Evolutionary conservation across 2,329 filamentous ascomycete genomes (phyloP), one percentile per base, ranked within the genome.

Genomic region (Aspergillus ustus): DNA sequence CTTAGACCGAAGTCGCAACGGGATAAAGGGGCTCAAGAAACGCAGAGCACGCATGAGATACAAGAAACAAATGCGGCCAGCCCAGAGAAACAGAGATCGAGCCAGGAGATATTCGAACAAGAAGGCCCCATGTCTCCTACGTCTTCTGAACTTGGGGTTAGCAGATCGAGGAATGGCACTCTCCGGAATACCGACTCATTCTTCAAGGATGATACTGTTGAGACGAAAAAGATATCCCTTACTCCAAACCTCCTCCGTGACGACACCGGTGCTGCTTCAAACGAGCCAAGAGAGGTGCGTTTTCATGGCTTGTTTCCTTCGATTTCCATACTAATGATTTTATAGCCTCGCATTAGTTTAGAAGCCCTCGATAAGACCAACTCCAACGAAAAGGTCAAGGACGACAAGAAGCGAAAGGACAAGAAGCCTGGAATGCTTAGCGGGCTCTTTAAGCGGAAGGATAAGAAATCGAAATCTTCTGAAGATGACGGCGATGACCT

Each of bases 221-320:
- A 98, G 77, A 97, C 95, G 2, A 93, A 96, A 77, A 98, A 98
- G 81, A 98, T 99, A 68, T 96, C 93, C 0, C 85, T 99, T 49
- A 99, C 95, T 3, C 95, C 95, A 1, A 96, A 96, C 69, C 80
- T 99, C 57, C 81, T 98, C 45, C 89, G 94, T 46, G 94, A 98
- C 67, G 93, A 97, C 66, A 81, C 81, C 11, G 76, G 66, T 62
- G 69, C 61, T 51, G 68, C 60, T 20, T 53, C 57, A 13, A 70
- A 55, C 46, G 78, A 81, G 17, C 64, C 69, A 52, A 79, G 74
- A 74, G 79, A 80, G 67, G 78, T 80, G 71, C 60, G 64, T 61
- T 17, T 17, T 34, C 37, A 13, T 19, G 7, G 15, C 20, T 13
- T 15, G 9, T 28, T 15, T 20, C 17, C 17, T 46, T 37, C 20